Conservation (phyloP, 129 eudicot species). For the Helichrysum umbraculigerum region DNA sequence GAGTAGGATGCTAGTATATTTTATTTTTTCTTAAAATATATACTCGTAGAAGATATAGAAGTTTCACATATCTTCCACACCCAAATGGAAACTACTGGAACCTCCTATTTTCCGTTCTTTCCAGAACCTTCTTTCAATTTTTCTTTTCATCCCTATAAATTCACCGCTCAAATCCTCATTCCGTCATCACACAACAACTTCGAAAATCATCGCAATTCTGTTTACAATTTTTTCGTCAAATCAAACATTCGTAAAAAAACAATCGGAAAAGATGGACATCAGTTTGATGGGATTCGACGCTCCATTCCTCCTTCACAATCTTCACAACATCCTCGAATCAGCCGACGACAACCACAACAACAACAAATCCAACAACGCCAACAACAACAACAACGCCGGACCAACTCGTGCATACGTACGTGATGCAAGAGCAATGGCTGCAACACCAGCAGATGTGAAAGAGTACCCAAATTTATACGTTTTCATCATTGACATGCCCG, state of each 20-base stretch:
- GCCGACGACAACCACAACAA: neutral
- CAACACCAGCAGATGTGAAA: slow-evolving; percentile 14
- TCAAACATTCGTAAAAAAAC: neutral
- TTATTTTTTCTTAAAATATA: too few species aligned
- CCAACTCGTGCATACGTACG: neutral
- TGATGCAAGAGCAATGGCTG: slow-evolving; percentile 2
- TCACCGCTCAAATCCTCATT: neutral
- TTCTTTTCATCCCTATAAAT: neutral
- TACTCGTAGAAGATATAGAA: too few species aligned
- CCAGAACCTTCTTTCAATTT: neutral
- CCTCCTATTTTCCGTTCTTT: neutral
- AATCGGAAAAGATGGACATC: neutral
- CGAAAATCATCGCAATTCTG: neutral
- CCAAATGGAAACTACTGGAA: neutral
- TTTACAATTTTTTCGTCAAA: neutral
- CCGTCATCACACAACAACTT: neutral
- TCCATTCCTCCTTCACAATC: neutral
- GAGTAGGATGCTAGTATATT: too few species aligned
- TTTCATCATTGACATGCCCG: slow-evolving; percentile 9
- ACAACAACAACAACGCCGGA: neutral
- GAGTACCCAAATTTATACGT: neutral
- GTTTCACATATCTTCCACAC: too few species aligned
- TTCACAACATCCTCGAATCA: neutral
- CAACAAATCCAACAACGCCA: neutral
- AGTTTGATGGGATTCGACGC: neutral